Evolutionary conservation across 2,329 filamentous ascomycete species (phyloP), one percentile per base, ranked within the genome.

Genomic region (Colletotrichum eremochloae): DNA sequence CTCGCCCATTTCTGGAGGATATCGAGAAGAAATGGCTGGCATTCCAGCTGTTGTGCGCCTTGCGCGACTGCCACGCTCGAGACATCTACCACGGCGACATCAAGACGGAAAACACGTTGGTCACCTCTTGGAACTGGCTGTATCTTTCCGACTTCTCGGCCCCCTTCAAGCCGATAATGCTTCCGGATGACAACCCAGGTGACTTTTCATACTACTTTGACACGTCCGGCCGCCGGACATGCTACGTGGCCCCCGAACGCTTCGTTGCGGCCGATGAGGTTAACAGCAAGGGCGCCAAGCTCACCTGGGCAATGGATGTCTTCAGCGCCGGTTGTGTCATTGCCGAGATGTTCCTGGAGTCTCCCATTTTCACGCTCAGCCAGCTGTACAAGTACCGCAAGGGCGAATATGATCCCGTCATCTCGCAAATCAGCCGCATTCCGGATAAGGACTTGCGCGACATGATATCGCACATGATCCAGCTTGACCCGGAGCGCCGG

Each of bases 11-110:
- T 77, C 86, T 98, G 12, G 97, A 99, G 82, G 94, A 97, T 75
- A 96, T 99, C 75, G 96, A 99, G 82, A 98, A 98, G 87, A 98
- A 97, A 84, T 99, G 96, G 96, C 89, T 99, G 63, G 94, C 96
- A 0, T 99, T 97, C 78, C 96, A 99, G 84, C 88, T 99, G 3
- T 88, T 99, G 14, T 98, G 95, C 81, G 95, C 94, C 3, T 86
- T 99, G 71, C 91, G 95, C 68, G 97, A 99, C 82, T 98, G 94
- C 77, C 96, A 99, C 81, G 88, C 93, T 38, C 89, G 93, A 58
- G 94, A 97, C 77, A 88, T 99, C 63, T 98, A 95, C 80, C 96
- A 99, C 80, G 97, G 96, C 70, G 97, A 99, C 79, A 98, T 99
- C 85, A 99, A 99, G 86, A 96, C 96, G 1, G 96, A 99, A 82